phyloP scores from a whole-genome alignment of 805 yeast species.

The Candida morakotiae region DNA sequence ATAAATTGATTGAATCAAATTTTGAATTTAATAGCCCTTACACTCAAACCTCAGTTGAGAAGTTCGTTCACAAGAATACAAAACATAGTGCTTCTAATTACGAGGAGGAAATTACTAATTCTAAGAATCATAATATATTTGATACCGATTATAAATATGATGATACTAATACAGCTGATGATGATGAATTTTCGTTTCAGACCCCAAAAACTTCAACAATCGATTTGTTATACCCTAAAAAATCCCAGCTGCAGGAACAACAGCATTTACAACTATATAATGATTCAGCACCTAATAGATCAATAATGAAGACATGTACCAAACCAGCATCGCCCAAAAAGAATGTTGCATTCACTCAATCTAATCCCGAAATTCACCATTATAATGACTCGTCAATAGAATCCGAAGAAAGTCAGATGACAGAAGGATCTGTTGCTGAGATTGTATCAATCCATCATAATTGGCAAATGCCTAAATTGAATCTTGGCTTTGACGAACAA shows the following conservation, averaged over 20 bases:
- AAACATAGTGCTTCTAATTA: too few relatives aligned
- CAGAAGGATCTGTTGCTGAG: slow-evolving; percentile 1
- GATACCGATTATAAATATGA: slow-evolving; percentile 14
- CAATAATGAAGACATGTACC: slow-evolving; percentile 27
- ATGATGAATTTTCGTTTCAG: slow-evolving; percentile 23
- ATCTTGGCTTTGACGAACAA: slow-evolving; percentile 12
- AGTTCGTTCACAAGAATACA: too few relatives aligned
- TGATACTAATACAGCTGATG: too few relatives aligned
- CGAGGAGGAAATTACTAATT: too few relatives aligned
- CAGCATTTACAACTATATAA: background rate
- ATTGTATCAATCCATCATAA: slow-evolving; percentile 13
- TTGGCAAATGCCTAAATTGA: slow-evolving; percentile 16
- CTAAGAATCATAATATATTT: too few relatives aligned
- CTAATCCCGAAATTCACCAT: slow-evolving; percentile 29
- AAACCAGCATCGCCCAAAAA: slow-evolving; percentile 33
- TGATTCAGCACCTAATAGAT: slow-evolving; percentile 31
- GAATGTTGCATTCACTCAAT: slow-evolving; percentile 30
- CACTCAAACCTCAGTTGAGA: too few relatives aligned
- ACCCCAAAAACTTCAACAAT: slow-evolving; percentile 20
- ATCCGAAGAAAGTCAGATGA: background rate
- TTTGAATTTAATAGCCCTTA: slow-evolving; percentile 13
- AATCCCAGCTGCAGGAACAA: background rate
- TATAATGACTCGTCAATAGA: slow-evolving; percentile 13
- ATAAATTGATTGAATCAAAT: background rate
- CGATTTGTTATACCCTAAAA: slow-evolving; percentile 7